Conservation (phyloP, 352 stramenopile genomes). For the Phytophthora pistaciae region DNA sequence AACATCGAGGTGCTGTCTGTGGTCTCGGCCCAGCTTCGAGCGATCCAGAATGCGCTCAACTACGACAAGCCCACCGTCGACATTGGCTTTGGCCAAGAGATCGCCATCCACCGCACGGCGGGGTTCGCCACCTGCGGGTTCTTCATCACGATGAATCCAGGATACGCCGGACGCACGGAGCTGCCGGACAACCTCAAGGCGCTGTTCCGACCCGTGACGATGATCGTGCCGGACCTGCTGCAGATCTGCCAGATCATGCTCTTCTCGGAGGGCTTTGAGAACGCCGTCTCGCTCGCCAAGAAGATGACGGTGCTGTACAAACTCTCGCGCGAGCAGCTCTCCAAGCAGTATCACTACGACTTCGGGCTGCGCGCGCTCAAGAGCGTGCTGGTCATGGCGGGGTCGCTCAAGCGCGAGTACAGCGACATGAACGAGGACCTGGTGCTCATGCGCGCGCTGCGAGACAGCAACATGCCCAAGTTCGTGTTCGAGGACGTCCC, state of each 20-base stretch:
- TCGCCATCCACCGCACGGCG: slow-evolving; percentile 91
- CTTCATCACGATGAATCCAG: slow-evolving; percentile 97
- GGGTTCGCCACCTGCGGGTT: slow-evolving; percentile 95
- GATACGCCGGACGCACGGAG: slow-evolving; percentile 93
- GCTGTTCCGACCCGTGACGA: slow-evolving; percentile 93
- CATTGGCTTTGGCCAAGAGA: slow-evolving; percentile 93
- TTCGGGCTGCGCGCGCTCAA: slow-evolving; percentile 95
- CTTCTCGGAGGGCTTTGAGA: slow-evolving; percentile 94
- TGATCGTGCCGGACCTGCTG: slow-evolving; percentile 94
- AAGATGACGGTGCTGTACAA: slow-evolving; percentile 97
- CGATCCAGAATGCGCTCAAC: slow-evolving; percentile 95
- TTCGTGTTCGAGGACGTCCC: slow-evolving; percentile 97
- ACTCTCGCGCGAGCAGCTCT: slow-evolving; percentile 95
- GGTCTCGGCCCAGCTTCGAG: slow-evolving; percentile 88
- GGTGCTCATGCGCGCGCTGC: slow-evolving; percentile 95
- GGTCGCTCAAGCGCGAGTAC: slow-evolving; percentile 94
- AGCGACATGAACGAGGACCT: slow-evolving; percentile 94
- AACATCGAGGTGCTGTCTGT: slow-evolving; percentile 91
- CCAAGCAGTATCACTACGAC: slow-evolving; percentile 97
- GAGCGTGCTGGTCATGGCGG: slow-evolving; percentile 95
- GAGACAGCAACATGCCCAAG: slow-evolving; percentile 97
- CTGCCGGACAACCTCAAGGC: slow-evolving; percentile 95
- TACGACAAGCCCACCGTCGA: slow-evolving; percentile 92
- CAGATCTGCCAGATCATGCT: slow-evolving; percentile 97
- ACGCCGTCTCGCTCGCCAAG: slow-evolving; percentile 89